Conservation (phyloP, 2,329 filamentous ascomycete genomes). For the Diaporthe capsici region DNA sequence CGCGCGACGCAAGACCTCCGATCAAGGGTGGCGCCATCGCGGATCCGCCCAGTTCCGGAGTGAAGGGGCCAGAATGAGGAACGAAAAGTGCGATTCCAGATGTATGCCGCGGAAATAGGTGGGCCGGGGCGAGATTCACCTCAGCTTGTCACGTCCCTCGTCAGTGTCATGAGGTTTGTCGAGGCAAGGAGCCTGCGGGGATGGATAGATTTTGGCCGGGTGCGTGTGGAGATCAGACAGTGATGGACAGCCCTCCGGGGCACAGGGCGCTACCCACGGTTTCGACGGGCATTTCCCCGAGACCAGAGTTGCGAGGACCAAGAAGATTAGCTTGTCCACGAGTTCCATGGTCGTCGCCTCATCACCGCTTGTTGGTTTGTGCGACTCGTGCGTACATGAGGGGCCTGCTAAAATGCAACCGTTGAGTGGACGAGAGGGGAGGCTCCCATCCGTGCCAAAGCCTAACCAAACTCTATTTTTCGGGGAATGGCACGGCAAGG, state of each 20-base stretch:
- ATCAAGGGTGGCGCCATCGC: background rate
- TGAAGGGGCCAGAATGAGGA: background rate
- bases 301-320: background rate
- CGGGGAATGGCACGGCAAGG: background rate
- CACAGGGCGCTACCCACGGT: background rate
- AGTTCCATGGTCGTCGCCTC: background rate
- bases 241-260: background rate
- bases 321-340: background rate
- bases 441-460: background rate
- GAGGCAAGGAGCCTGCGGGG: background rate
- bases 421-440: background rate
- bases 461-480: background rate
- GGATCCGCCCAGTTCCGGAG: background rate
- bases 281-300: background rate
- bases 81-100: background rate
- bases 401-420: background rate
- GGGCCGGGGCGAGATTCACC: background rate
- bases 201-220: slow-evolving; percentile 6
- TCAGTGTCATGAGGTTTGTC: background rate
- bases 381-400: slow-evolving; percentile 9
- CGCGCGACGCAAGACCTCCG: background rate
- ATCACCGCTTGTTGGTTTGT: background rate
- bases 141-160: background rate
- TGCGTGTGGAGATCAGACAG: background rate
- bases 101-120: background rate